phyloP scores from a whole-genome alignment of 305 asterid species.

The Fraxinus sp. region DNA sequence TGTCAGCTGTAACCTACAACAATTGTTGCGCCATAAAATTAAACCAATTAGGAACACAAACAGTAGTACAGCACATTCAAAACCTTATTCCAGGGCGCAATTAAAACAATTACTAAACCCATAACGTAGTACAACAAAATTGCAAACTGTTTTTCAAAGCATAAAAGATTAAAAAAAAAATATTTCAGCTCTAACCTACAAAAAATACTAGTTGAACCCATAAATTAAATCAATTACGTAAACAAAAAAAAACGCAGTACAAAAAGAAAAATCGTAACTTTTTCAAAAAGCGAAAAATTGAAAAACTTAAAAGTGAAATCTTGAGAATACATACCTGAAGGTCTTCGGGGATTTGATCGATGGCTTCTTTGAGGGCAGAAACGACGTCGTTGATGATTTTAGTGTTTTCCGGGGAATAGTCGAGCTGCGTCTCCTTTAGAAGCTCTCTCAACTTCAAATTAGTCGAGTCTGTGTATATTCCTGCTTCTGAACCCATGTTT shows the following conservation, averaged over 20 bases:
- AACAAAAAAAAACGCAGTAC: conserved; percentile 4
- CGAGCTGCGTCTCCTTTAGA: conserved; percentile 70
- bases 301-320: background rate
- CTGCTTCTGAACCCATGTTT: conserved; percentile 41
- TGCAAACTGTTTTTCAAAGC: background rate
- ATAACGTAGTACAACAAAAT: background rate
- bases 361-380: conserved; percentile 53
- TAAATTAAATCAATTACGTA: background rate
- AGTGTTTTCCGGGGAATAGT: conserved; percentile 52
- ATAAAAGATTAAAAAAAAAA: background rate
- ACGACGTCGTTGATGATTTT: conserved; percentile 52
- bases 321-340: conserved; percentile 41
- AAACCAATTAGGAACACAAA: background rate
- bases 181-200: background rate
- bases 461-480: conserved; percentile 40
- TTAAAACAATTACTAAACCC: background rate
- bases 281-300: background rate
- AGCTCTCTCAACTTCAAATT: conserved; percentile 62
- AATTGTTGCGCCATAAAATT: conserved; percentile 11
- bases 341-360: conserved; percentile 55
- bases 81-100: background rate
- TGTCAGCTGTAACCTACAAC: conserved; percentile 68
- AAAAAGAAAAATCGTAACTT: background rate
- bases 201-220: background rate
- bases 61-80: background rate